A percentile compares a stretch with the other conserved stretches of the same genome.
Conservation (phyloP, 169 alveolate species). For the Plasmodium reichenowi region DNA sequence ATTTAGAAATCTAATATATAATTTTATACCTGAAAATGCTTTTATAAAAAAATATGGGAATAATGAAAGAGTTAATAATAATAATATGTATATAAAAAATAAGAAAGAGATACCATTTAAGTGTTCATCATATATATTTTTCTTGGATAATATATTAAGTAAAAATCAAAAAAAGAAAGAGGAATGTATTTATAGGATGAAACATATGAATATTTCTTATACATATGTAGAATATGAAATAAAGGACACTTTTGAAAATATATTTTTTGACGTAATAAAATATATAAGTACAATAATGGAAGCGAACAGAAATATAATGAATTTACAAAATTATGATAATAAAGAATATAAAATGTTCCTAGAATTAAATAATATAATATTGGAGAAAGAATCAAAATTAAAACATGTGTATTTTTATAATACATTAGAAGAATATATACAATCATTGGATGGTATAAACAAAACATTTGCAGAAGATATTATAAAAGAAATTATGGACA, state of each 20-base stretch:
- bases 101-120: background rate
- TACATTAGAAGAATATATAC: background rate
- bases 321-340: background rate
- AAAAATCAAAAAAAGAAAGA: background rate
- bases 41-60: background rate
- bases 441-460: background rate
- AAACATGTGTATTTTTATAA: background rate
- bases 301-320: background rate
- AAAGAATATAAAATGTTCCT: too few relatives aligned
- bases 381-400: background rate
- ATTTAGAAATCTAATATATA: background rate
- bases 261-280: background rate
- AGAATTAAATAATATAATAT: background rate
- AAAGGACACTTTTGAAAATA: background rate
- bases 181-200: background rate
- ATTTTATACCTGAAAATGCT: conserved; percentile 8
- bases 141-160: background rate
- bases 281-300: background rate
- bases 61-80: too few relatives aligned
- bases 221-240: conserved; percentile 1
- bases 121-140: background rate
- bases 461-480: conserved; percentile 4
- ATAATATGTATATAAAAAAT: too few relatives aligned
- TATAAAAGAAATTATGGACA: background rate
- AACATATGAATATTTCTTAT: background rate